These are phyloP conservation scores for Pseudopyricularia javanii DNA, from an alignment of 2,329 filamentous ascomycete genomes.

Conservation along the genomic window DNA sequence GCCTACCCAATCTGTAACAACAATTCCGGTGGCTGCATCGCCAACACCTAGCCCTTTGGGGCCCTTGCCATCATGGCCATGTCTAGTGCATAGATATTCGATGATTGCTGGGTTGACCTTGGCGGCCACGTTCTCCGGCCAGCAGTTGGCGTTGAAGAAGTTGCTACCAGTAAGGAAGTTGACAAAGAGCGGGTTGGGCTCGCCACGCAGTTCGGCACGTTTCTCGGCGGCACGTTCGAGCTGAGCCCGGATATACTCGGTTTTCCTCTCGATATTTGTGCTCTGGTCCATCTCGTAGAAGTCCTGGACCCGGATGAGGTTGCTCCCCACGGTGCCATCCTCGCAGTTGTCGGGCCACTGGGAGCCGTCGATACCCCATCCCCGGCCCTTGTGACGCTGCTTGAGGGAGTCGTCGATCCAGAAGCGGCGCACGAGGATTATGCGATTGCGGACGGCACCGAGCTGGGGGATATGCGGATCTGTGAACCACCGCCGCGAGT, in stretches of 20 bases:
- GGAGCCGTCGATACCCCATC: conserved; percentile 49
- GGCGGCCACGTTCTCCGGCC: conserved; percentile 84
- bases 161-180: conserved; percentile 89
- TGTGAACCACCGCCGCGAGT: conserved; percentile 56
- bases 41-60: conserved; percentile 40
- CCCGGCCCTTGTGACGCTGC: conserved; percentile 33
- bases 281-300: conserved; percentile 79
- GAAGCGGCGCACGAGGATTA: conserved; percentile 78
- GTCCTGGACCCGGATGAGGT: conserved; percentile 77
- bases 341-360: conserved; percentile 83
- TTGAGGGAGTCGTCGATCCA: conserved; percentile 43
- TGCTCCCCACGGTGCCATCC: conserved; percentile 57
- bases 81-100: conserved; percentile 47
- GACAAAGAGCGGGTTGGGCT: conserved; percentile 57
- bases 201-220: conserved; percentile 28
- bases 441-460: conserved; percentile 66
- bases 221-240: conserved; percentile 57
- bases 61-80: conserved; percentile 39
- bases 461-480: conserved; percentile 65
- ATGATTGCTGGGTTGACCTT: conserved; percentile 71
- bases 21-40: conserved; percentile 71
- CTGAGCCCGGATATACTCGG: conserved; percentile 59
- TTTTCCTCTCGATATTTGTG: conserved; percentile 69
- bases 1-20: conserved; percentile 92
- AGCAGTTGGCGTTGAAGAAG: conserved; percentile 85